Conservation (phyloP, 1,139 yeast species). For the Candida sojae region DNA sequence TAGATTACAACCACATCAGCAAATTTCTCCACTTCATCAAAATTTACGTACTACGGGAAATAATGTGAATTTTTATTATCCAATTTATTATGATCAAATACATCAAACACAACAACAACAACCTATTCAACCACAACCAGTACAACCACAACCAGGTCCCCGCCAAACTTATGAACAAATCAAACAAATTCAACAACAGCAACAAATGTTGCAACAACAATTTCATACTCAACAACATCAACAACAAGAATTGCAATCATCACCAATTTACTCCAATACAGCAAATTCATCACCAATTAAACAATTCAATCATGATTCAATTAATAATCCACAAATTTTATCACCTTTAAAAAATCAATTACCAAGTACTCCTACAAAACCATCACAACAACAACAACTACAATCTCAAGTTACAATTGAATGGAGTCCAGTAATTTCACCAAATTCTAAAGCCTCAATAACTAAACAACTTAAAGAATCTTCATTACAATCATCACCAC, state of each 20-base stretch:
- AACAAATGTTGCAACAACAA: conserved; percentile 11
- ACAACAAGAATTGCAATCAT: conserved; percentile 13
- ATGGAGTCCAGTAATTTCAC: conserved; percentile 59
- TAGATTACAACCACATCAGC: conserved; percentile 15
- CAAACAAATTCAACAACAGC: conserved; percentile 14
- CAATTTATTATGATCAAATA: conserved; percentile 33
- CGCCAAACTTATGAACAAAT: conserved; percentile 8
- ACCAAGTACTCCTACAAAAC: conserved; percentile 35
- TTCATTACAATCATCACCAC: conserved; percentile 41
- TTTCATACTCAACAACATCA: conserved; percentile 10
- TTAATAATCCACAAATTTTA: conserved; percentile 26
- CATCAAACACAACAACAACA: not conserved
- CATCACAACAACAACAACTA: not conserved
- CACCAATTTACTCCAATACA: conserved; percentile 24
- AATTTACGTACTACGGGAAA: conserved; percentile 14
- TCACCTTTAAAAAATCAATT: conserved; percentile 39
- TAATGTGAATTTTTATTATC: conserved; percentile 33
- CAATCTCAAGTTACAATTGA: conserved; percentile 24
- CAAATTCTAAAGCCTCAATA: conserved; percentile 38
- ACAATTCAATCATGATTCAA: conserved; percentile 26
- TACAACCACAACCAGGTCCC: conserved; percentile 1
- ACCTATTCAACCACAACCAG: conserved; percentile 6
- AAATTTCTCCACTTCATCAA: conserved; percentile 29
- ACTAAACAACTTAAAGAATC: conserved; percentile 41
- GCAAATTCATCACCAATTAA: conserved; percentile 34